Conservation (phyloP, 2,329 filamentous ascomycete species). For the Proliferodiscus dingleyae region DNA sequence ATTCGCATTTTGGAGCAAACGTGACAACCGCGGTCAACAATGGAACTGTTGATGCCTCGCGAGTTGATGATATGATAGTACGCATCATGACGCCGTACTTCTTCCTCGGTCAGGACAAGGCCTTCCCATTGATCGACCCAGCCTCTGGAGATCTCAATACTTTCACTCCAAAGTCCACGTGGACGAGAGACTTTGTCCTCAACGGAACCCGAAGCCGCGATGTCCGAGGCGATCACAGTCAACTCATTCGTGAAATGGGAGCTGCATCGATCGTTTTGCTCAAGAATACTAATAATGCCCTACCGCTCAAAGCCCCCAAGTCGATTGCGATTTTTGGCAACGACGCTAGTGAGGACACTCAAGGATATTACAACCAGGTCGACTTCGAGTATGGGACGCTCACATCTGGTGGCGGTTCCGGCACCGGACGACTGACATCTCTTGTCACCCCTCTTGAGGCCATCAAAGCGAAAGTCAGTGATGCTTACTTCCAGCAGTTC, state of each 20-base stretch:
- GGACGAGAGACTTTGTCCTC: slow-evolving; percentile 70
- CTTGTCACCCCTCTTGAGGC: slow-evolving; percentile 52
- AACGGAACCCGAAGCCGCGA: slow-evolving; percentile 82
- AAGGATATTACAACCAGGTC: slow-evolving; percentile 14
- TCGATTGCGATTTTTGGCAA: slow-evolving; percentile 49
- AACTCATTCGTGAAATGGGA: slow-evolving; percentile 40
- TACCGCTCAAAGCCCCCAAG: slow-evolving; percentile 51
- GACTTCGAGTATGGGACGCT: slow-evolving; percentile 44
- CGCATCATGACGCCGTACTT: slow-evolving; percentile 61
- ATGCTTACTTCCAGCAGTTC: slow-evolving; percentile 55
- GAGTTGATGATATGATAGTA: slow-evolving; percentile 59
- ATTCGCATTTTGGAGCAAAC: slow-evolving; percentile 31
- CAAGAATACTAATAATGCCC: slow-evolving; percentile 52
- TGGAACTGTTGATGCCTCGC: slow-evolving; percentile 49
- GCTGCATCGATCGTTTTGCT: slow-evolving; percentile 57
- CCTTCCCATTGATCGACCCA: slow-evolving; percentile 37
- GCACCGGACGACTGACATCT: slow-evolving; percentile 42
- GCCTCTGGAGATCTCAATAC: slow-evolving; percentile 16
- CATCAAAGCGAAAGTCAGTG: slow-evolving; percentile 44
- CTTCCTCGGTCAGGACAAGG: slow-evolving; percentile 43
- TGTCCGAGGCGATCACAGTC: slow-evolving; percentile 52
- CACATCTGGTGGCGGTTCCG: slow-evolving; percentile 44
- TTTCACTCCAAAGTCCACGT: slow-evolving; percentile 10
- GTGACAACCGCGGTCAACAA: slow-evolving; percentile 52
- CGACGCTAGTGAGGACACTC: slow-evolving; percentile 59